Percentiles rank a stretch among this genome's conserved stretches.
phyloP scores from a whole-genome alignment of 2,329 filamentous ascomycete species.

The Mollisiaceae sp. region DNA sequence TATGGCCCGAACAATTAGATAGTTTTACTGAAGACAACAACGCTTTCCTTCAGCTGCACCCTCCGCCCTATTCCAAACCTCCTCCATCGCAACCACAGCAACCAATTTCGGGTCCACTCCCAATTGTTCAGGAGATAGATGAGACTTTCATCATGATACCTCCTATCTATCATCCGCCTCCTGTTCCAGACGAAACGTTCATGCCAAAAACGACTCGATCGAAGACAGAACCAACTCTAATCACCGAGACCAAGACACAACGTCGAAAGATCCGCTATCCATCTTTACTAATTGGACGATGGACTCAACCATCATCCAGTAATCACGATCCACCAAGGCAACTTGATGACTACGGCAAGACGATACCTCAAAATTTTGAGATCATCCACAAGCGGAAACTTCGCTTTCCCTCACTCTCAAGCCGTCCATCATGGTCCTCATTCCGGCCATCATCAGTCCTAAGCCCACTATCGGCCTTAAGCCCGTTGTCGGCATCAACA shows the following conservation, averaged over 20 bases:
- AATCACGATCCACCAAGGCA: not conserved
- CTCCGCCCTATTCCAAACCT: slow-evolving; percentile 12
- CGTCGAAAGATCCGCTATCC: slow-evolving; percentile 11
- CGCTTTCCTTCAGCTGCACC: not conserved
- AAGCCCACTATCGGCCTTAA: slow-evolving; percentile 1
- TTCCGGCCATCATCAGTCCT: slow-evolving; percentile 11
- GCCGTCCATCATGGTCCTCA: slow-evolving; percentile 7
- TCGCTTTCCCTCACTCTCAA: slow-evolving; percentile 4
- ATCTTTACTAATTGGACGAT: slow-evolving; percentile 11
- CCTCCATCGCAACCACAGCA: slow-evolving; percentile 10
- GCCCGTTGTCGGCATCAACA: slow-evolving; percentile 1
- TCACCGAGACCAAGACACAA: not conserved
- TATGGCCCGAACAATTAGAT: not conserved
- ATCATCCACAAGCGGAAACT: slow-evolving; percentile 3
- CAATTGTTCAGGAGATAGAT: slow-evolving; percentile 14
- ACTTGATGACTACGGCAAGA: not conserved
- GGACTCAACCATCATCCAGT: slow-evolving; percentile 1
- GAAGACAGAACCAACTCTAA: not conserved
- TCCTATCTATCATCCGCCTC: not conserved
- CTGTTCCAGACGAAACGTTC: not conserved
- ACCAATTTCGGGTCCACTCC: not conserved
- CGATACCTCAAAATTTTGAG: not conserved
- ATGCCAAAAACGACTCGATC: not conserved
- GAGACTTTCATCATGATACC: not conserved
- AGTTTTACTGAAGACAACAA: slow-evolving; percentile 12